Evolutionary conservation across 1,284 basidiomycete genomes (phyloP), one percentile per base, ranked within the genome.

Genomic region (Ustilago xerochloae): DNA sequence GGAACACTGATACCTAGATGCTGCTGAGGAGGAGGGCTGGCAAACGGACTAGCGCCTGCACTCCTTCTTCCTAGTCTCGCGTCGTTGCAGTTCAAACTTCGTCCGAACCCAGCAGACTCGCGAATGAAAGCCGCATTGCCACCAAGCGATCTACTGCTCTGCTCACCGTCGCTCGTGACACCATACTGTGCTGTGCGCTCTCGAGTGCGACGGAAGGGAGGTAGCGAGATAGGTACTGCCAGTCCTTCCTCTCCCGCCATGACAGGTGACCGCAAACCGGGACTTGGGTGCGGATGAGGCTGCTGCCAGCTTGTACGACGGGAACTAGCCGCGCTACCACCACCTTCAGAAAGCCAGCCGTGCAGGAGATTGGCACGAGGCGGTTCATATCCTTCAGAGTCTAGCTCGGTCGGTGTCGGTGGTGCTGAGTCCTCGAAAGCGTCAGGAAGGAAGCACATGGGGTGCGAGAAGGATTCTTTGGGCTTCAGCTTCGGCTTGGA

Each of bases 391-490:
- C 45, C 59, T 18, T 69, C 62, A 16, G 56, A 63, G 2, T 66
- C 63, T 15, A 50, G 54, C 43, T 72, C 69, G 5, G 69, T 62
- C 4, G 73, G 67, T 6, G 67, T 75, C 1, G 67, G 49, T 2
- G 67, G 73, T 0, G 62, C 63, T 4, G 73, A 75, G 6, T 75
- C 73, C n/a, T 75, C 73, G 35, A 75, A 75, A 6, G 73, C 61
- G 32, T 75, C 73, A 3, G 73, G 73, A 13, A 75, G 48, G 38
- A 75, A 75, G 32, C 67, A 75, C 57, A 71, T 75, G 3, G 73
- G 73, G 39, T 75, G 72, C 10, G 72, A 66, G 39, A 70, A 60
- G 32, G 55, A 69, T 0, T 63, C 60, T 28, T 66, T 72, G 6
- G 55, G 46, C 35, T 56, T 47, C 16, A 69, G 57, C 55, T 53